A percentile compares a stretch with the other conserved stretches of the same genome.
phyloP scores from a whole-genome alignment of 768 basidiomycete species.

The Boletus rex-veris region DNA sequence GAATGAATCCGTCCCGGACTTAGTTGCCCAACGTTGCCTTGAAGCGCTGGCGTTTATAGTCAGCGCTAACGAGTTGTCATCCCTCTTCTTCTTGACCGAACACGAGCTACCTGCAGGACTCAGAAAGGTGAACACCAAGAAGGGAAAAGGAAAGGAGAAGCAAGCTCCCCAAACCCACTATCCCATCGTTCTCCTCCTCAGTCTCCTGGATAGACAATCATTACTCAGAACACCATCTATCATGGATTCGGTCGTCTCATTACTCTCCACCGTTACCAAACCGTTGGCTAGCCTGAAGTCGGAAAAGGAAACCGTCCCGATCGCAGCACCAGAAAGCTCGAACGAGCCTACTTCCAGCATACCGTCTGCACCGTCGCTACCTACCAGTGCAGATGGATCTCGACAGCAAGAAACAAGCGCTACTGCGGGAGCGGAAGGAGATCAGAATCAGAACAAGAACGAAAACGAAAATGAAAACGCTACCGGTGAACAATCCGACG shows the following conservation, averaged over 20 bases:
- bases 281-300: constrained; percentile 70
- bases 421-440: constrained; percentile 12
- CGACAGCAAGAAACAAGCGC: constrained; percentile 15
- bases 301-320: constrained; percentile 32
- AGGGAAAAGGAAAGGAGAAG: constrained; percentile 96
- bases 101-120: constrained; percentile 86
- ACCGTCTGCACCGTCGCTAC: constrained; percentile 2
- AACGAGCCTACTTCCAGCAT: constrained; percentile 9
- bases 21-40: constrained; percentile 91
- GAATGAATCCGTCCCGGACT: constrained; percentile 83
- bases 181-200: constrained; percentile 85
- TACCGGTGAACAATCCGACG: constrained; percentile 26
- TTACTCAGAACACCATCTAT: constrained; percentile 85
- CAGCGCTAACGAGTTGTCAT: constrained; percentile 74
- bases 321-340: constrained; percentile 18
- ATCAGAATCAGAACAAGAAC: constrained; percentile 23
- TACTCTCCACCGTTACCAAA: constrained; percentile 85
- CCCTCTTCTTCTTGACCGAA: constrained; percentile 93
- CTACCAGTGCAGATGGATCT: constrained; percentile 8
- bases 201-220: constrained; percentile 81
- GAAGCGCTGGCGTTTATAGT: constrained; percentile 90
- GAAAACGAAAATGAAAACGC: constrained; percentile 20
- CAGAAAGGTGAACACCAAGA: constrained; percentile 64
- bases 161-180: constrained; percentile 77
- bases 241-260: constrained; percentile 87